A percentile compares a stretch with the other conserved stretches of the same genome.
Conservation (phyloP, 73 alveolate species). For the Paramecium tetraurelia region DNA sequence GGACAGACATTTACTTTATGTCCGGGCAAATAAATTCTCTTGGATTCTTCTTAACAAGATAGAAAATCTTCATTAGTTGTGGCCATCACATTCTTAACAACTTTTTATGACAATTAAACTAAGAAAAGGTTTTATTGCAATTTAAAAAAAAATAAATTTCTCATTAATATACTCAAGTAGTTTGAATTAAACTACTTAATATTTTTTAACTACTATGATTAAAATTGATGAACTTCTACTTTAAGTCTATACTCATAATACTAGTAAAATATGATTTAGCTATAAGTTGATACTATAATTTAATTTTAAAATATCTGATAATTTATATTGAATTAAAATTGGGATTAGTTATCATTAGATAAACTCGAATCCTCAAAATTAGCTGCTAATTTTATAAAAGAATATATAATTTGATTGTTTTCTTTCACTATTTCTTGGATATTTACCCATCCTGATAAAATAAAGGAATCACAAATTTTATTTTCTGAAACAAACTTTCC, state of each 20-base stretch:
- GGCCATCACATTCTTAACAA: not conserved
- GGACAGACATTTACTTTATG: not conserved
- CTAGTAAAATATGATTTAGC: not conserved
- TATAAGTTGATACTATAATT: not conserved
- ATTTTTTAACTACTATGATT: not conserved
- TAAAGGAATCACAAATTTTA: not conserved
- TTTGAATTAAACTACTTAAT: not conserved
- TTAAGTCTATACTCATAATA: not conserved
- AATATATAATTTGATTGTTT: not conserved
- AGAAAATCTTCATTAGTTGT: not conserved
- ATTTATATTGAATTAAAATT: not conserved
- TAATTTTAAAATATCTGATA: not conserved
- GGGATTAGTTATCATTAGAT: not conserved
- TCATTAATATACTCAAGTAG: not conserved
- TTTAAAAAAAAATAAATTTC: not conserved
- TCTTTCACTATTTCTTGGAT: not conserved
- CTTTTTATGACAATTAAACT: not conserved
- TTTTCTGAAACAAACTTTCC: not conserved
- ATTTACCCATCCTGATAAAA: not conserved
- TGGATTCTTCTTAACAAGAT: not conserved
- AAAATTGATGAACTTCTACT: not conserved
- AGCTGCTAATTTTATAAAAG: not conserved
- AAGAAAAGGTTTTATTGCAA: not conserved
- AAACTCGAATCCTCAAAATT: not conserved
- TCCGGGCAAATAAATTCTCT: not conserved